These are phyloP conservation scores for Shiraia sp. DNA, from an alignment of 2,329 filamentous ascomycete species.

Conservation along the genomic window DNA sequence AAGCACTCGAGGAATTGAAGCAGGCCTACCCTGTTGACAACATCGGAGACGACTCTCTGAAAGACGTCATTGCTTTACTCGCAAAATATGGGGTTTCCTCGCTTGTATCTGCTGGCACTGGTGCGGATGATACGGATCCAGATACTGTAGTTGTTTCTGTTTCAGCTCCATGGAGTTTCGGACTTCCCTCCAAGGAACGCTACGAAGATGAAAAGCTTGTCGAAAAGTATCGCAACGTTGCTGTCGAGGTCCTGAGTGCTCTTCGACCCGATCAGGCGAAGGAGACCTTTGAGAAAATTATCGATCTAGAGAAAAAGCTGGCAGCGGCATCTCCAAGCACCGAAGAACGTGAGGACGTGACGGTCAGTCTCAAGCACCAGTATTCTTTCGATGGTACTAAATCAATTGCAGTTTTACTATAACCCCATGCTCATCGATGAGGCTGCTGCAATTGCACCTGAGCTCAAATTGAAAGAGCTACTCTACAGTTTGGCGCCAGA, in stretches of 20 bases:
- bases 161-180: constrained; percentile 54
- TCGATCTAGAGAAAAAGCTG: constrained; percentile 63
- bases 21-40: constrained; percentile 17
- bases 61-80: constrained; percentile 55
- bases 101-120: constrained; percentile 29
- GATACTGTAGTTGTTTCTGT: constrained; percentile 56
- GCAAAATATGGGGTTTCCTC: constrained; percentile 50
- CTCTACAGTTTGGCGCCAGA: constrained; percentile 58
- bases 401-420: constrained; percentile 57
- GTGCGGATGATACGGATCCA: constrained; percentile 58
- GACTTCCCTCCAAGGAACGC: constrained; percentile 43
- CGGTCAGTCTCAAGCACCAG: constrained; percentile 24
- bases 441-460: constrained; percentile 58
- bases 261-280: constrained; percentile 34
- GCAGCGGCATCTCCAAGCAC: constrained; percentile 62
- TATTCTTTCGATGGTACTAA: not conserved
- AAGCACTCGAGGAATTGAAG: constrained; percentile 58
- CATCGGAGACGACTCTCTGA: constrained; percentile 26
- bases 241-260: constrained; percentile 23
- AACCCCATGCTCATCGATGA: constrained; percentile 65
- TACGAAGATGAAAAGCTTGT: constrained; percentile 41
- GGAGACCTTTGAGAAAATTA: constrained; percentile 40
- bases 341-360: constrained; percentile 64
- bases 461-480: constrained; percentile 58
- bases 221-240: constrained; percentile 34